Conservation (phyloP, 441 rosid species). For the Iberis amara region DNA sequence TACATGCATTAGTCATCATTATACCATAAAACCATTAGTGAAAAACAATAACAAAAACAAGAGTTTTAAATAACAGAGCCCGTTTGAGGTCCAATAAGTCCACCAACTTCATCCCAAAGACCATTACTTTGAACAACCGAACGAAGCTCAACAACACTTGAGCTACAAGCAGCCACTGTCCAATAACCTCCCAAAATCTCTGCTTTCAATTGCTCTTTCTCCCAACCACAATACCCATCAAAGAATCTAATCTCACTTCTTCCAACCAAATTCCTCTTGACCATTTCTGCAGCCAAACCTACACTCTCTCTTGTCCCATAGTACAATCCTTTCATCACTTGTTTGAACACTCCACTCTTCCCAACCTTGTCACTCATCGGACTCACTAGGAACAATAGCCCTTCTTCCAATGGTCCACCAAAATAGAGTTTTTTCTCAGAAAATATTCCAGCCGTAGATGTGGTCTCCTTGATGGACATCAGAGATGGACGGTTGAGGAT, state of each 20-base stretch:
- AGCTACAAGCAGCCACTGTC: slow-evolving; percentile 75
- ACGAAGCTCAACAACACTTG: slow-evolving; percentile 51
- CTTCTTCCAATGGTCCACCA: slow-evolving; percentile 85
- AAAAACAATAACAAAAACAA: slow-evolving; percentile 9
- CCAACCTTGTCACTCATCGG: slow-evolving; percentile 39
- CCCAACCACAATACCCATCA: slow-evolving; percentile 86
- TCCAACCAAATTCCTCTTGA: slow-evolving; percentile 60
- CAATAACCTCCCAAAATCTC: slow-evolving; percentile 73
- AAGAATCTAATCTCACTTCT: slow-evolving; percentile 74
- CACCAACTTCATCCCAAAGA: slow-evolving; percentile 72
- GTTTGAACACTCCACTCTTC: slow-evolving; percentile 56
- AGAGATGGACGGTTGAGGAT: slow-evolving; percentile 85
- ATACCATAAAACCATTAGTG: slow-evolving; percentile 14
- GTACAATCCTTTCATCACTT: slow-evolving; percentile 70
- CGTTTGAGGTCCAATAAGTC: slow-evolving; percentile 55
- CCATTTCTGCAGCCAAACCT: slow-evolving; percentile 86
- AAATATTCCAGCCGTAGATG: slow-evolving; percentile 52
- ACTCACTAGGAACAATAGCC: slow-evolving; percentile 60
- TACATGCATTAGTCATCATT: not conserved
- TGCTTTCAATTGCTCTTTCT: slow-evolving; percentile 55
- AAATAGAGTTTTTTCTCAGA: slow-evolving; percentile 60
- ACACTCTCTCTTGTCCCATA: slow-evolving; percentile 71
- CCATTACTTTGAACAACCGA: slow-evolving; percentile 33
- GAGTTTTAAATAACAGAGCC: slow-evolving; percentile 30
- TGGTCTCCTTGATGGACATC: slow-evolving; percentile 86